Conservation (phyloP, 1,284 basidiomycete genomes). For the Prillingera fragicola region DNA sequence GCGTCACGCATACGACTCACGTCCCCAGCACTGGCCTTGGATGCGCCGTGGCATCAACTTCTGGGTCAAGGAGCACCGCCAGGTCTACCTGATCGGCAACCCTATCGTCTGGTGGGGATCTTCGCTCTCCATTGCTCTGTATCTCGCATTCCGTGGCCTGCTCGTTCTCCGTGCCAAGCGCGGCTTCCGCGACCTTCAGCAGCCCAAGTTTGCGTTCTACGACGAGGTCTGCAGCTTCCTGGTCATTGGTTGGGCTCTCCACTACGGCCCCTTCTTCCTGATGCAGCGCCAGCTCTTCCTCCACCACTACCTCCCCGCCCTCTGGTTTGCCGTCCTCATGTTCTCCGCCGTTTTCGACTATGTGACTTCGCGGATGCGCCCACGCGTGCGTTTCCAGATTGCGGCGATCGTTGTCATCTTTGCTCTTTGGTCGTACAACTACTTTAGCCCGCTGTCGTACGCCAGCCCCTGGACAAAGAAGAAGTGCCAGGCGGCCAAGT, state of each 20-base stretch:
- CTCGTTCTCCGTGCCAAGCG: slow-evolving; percentile 84
- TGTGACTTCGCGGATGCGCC: slow-evolving; percentile 68
- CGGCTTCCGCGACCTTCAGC: slow-evolving; percentile 83
- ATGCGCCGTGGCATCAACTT: slow-evolving; percentile 93
- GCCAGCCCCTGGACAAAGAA: slow-evolving; percentile 78
- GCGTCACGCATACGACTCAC: slow-evolving; percentile 88
- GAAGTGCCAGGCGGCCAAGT: slow-evolving; percentile 71
- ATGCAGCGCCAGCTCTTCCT: slow-evolving; percentile 95
- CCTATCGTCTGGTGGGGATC: slow-evolving; percentile 88
- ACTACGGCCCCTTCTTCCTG: slow-evolving; percentile 93
- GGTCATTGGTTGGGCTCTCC: slow-evolving; percentile 85
- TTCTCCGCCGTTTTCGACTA: slow-evolving; percentile 78
- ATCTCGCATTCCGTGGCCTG: slow-evolving; percentile 64
- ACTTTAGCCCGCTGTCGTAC: slow-evolving; percentile 80
- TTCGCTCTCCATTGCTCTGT: slow-evolving; percentile 63
- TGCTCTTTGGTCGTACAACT: slow-evolving; percentile 70
- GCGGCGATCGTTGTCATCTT: slow-evolving; percentile 66
- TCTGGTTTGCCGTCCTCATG: slow-evolving; percentile 87
- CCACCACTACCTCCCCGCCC: slow-evolving; percentile 92
- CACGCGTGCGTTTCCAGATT: slow-evolving; percentile 70
- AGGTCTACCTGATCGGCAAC: slow-evolving; percentile 94
- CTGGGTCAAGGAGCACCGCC: slow-evolving; percentile 94
- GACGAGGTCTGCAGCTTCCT: slow-evolving; percentile 86
- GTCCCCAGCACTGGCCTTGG: slow-evolving; percentile 82
- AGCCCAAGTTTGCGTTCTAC: slow-evolving; percentile 84